Conservation (phyloP, 2,329 filamentous ascomycete species). For the Colletotrichum graminicola region DNA sequence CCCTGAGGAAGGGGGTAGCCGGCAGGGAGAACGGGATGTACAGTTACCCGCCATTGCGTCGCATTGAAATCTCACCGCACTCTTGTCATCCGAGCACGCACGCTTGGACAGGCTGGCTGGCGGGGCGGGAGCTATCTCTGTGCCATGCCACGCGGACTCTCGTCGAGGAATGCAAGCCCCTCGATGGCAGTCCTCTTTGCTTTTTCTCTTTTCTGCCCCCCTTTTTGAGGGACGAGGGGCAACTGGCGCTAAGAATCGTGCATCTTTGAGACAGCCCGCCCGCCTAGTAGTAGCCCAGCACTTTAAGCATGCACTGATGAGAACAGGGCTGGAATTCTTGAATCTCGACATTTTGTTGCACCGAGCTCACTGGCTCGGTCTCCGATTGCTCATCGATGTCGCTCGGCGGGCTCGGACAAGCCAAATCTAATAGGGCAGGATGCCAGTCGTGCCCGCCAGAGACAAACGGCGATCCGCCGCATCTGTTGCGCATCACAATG, state of each 20-base stretch:
- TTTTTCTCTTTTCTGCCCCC: constrained; percentile 1
- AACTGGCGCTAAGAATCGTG: constrained; percentile 12
- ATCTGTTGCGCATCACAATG: constrained; percentile 34
- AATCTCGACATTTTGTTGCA: constrained; percentile 10
- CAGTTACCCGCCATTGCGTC: constrained; percentile 15
- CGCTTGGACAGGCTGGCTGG: constrained; percentile 7
- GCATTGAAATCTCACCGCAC: constrained; percentile 6
- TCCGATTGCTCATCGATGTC: constrained; percentile 13
- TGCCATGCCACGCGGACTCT: constrained; percentile 40
- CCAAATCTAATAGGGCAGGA: background rate
- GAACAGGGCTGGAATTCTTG: constrained; percentile 25
- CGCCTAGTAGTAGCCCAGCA: constrained; percentile 1
- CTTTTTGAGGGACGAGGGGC: constrained; percentile 11
- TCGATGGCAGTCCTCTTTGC: constrained; percentile 16
- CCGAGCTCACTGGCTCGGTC: constrained; percentile 15
- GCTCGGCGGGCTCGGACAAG: constrained; percentile 8
- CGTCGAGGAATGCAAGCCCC: constrained; percentile 32
- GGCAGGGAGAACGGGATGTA: constrained; percentile 31
- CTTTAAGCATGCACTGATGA: constrained; percentile 17
- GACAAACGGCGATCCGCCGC: constrained; percentile 23
- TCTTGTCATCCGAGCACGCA: background rate
- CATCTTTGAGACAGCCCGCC: constrained; percentile 4
- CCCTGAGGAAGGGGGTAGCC: constrained; percentile 30
- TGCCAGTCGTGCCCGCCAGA: constrained; percentile 7
- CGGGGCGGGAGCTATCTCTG: constrained; percentile 37